Base-by-base conservation (phyloP, 257 asterid species). In the Nicotiana obtusifolia region DNA sequence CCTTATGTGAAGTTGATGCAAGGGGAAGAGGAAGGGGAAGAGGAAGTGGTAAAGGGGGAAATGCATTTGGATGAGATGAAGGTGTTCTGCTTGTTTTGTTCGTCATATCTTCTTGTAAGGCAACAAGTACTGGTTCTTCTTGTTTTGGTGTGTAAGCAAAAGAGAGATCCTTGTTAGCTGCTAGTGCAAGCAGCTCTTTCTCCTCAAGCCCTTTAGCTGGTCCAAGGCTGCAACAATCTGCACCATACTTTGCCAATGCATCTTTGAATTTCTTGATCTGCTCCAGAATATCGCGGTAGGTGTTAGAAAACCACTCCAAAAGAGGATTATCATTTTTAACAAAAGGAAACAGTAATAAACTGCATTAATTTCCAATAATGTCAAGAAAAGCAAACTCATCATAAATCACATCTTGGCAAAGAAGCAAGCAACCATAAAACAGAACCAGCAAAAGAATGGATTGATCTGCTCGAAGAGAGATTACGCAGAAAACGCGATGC, bases 161-260 rank as follows among this genome's bases (percentile, higher is more conserved):
- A 37, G 77, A 37, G 3, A 69, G 77, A 19, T 69, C 77, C 31
- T 69, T 69, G 10, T 69, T 69, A 10, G 77, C 77, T n/a, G 57
- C 57, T 37, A 69, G 57, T 15, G 77, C 28, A 11, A 69, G 77
- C 20, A 69, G 56, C 57, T 69, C 77, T 69, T 37, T 69, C 77
- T 69, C 77, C 56, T 69, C 77, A 4, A 69, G 77, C 33, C 77
- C 77, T 37, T 37, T 69, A 11, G 22, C 77, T 69, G 77, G 77
- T 37, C 28, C 57, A 52, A 69, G 77, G 33, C 77, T 69, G 33
- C 77, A 69, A 69, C 77, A 37, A 37, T 69, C 77, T 37, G 77
- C 33, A 15, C 77, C 77, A 37, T 37, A 69, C 77, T 69, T 69
- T 37, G 57, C 7, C 77, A 69, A 69, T 37, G 77, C 77, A 9